phyloP scores from a whole-genome alignment of 805 yeast genomes.

The Kazachstania taianensis region DNA sequence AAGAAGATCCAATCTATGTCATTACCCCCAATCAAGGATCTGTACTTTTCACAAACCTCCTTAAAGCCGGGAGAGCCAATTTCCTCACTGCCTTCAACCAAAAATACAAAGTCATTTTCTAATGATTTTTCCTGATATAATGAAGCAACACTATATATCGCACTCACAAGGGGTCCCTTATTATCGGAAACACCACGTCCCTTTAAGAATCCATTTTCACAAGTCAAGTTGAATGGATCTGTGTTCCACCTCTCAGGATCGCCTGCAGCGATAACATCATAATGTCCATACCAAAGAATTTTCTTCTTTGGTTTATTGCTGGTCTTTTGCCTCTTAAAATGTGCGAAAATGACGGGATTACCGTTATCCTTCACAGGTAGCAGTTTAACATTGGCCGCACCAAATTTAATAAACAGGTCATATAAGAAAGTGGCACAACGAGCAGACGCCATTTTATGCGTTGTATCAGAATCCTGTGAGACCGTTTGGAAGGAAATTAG shows the following conservation, averaged over 20 bases:
- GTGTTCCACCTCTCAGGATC: constrained; percentile 57
- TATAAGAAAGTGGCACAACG: constrained; percentile 73
- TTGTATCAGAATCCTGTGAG: constrained; percentile 51
- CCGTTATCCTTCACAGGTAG: constrained; percentile 60
- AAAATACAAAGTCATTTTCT: constrained; percentile 63
- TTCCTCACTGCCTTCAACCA: constrained; percentile 94
- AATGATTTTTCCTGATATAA: constrained; percentile 42
- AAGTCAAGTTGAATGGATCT: constrained; percentile 66
- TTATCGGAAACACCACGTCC: constrained; percentile 94
- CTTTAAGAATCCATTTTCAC: constrained; percentile 74
- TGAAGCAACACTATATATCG: constrained; percentile 79
- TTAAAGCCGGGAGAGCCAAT: constrained; percentile 83
- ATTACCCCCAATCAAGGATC: constrained; percentile 40
- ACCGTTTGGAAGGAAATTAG: constrained; percentile 68
- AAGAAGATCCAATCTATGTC: constrained; percentile 87
- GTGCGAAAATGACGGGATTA: constrained; percentile 78
- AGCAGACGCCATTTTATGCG: constrained; percentile 62
- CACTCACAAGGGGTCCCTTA: constrained; percentile 86
- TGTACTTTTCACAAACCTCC: constrained; percentile 45
- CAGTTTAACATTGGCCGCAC: constrained; percentile 57
- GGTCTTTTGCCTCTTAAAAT: constrained; percentile 41
- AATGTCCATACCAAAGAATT: constrained; percentile 88
- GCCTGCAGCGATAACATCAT: constrained; percentile 83
- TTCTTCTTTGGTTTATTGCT: constrained; percentile 28
- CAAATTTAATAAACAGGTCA: constrained; percentile 51